A percentile compares a stretch with the other conserved stretches of the same genome.
Evolutionary conservation across 1,284 basidiomycete species (phyloP).

Genomic region (Cryptococcus amylolentus): DNA sequence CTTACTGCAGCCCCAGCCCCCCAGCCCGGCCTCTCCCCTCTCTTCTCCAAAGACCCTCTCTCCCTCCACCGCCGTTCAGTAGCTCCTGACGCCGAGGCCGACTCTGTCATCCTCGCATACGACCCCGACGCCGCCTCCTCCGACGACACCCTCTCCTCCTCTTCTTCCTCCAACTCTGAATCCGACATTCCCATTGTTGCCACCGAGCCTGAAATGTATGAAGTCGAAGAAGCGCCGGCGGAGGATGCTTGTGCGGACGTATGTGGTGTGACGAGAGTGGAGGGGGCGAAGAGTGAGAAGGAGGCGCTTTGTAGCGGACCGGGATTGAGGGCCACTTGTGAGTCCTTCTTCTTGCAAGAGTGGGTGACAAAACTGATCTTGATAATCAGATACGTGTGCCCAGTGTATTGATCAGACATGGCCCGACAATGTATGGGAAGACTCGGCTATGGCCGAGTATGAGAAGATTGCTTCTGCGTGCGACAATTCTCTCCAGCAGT

Average conservation of each 20-base stretch:
- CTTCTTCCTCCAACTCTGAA: neutral
- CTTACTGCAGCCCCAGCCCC: neutral
- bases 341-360: slow-evolving; percentile 6
- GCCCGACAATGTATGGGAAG: slow-evolving; percentile 29
- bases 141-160: neutral
- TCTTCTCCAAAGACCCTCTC: slow-evolving; percentile 24
- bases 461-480: slow-evolving; percentile 25
- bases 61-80: slow-evolving; percentile 21
- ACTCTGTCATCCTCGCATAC: neutral
- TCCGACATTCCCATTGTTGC: neutral
- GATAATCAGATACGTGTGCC: slow-evolving; percentile 23
- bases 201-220: neutral
- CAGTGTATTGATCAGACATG: slow-evolving; percentile 35
- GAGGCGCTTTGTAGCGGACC: slow-evolving; percentile 28
- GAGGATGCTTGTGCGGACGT: slow-evolving; percentile 20
- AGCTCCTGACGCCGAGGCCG: neutral
- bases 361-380: neutral
- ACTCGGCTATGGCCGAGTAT: slow-evolving; percentile 33
- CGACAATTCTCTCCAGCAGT: slow-evolving; percentile 20
- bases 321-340: slow-evolving; percentile 28
- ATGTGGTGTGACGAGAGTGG: slow-evolving; percentile 22
- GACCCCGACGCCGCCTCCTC: neutral
- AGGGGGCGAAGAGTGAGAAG: slow-evolving; percentile 25
- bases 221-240: slow-evolving; percentile 1
- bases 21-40: slow-evolving; percentile 3